These are phyloP conservation scores for Aeminium ludgeri DNA, from an alignment of 495 filamentous ascomycete species.

Conservation along the genomic window DNA sequence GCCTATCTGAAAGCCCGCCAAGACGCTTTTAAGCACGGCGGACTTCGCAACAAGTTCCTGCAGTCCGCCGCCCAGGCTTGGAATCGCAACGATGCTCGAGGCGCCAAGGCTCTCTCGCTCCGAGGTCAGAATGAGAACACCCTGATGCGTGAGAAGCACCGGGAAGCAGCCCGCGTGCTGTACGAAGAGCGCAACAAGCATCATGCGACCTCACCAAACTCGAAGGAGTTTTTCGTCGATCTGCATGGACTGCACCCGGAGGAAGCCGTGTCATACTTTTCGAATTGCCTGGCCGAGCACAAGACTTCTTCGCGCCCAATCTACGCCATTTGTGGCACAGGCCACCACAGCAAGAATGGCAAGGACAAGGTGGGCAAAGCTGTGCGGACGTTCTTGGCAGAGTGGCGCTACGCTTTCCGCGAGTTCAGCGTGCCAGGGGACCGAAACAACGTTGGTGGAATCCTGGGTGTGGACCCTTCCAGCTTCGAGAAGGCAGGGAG, in stretches of 20 bases:
- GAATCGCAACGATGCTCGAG: conserved; percentile 94
- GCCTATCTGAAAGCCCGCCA: conserved; percentile 85
- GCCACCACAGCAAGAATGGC: conserved; percentile 94
- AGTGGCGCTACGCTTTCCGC: conserved; percentile 88
- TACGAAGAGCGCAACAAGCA: conserved; percentile 92
- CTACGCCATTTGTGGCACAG: conserved; percentile 92
- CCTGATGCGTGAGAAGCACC: conserved; percentile 90
- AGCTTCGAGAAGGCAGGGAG: conserved; percentile 56
- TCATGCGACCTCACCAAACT: conserved; percentile 22
- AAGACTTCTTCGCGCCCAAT: conserved; percentile 40
- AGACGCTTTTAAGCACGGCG: conserved; percentile 92
- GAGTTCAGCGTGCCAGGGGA: conserved; percentile 95
- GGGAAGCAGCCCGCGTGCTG: conserved; percentile 76
- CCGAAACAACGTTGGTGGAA: conserved; percentile 74
- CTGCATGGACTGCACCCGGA: conserved; percentile 93
- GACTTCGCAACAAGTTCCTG: conserved; percentile 88
- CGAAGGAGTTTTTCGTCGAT: conserved; percentile 77
- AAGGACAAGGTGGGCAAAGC: conserved; percentile 98
- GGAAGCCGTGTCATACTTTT: conserved; percentile 89
- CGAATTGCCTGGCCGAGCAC: conserved; percentile 70
- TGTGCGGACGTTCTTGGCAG: conserved; percentile 74
- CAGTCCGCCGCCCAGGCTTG: conserved; percentile 99
- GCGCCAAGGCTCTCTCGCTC: conserved; percentile 84
- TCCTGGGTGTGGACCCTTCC: conserved; percentile 79
- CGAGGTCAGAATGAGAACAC: conserved; percentile 94